Conservation (phyloP, 306 rosid species). For the Gillenia trifoliata region DNA sequence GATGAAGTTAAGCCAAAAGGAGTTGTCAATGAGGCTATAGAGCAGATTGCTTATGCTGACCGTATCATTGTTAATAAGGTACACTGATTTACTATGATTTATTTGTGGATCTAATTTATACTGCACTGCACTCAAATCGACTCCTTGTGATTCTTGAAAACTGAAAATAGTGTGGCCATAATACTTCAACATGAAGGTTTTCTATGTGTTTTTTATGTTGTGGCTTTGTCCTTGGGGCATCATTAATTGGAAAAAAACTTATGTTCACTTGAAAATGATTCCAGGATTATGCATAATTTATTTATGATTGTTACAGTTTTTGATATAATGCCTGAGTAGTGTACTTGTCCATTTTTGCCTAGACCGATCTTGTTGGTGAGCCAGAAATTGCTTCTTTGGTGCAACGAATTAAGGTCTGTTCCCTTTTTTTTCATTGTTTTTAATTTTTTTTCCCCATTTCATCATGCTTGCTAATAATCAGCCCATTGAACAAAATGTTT, state of each 20-base stretch:
- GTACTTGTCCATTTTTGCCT: slow-evolving; percentile 21
- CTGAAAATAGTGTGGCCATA: background rate
- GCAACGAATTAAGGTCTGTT: slow-evolving; percentile 76
- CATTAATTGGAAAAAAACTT: background rate
- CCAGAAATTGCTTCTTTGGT: slow-evolving; percentile 63
- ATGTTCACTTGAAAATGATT: background rate
- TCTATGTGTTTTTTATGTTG: background rate
- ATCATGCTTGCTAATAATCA: slow-evolving; percentile 5
- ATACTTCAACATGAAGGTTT: background rate
- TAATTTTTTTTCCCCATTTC: background rate
- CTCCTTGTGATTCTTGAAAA: slow-evolving; percentile 11
- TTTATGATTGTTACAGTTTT: background rate
- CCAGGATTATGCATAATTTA: background rate
- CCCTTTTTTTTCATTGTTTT: background rate
- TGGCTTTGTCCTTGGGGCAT: background rate
- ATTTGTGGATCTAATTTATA: background rate
- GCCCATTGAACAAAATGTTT: slow-evolving; percentile 2
- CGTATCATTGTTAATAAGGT: slow-evolving; percentile 96
- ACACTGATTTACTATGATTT: background rate
- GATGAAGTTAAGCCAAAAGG: slow-evolving; percentile 92
- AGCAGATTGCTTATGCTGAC: slow-evolving; percentile 94
- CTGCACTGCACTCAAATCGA: slow-evolving; percentile 1
- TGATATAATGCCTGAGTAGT: slow-evolving; percentile 20
- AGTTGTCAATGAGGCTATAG: slow-evolving; percentile 82
- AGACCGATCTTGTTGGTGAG: slow-evolving; percentile 95